Evolutionary conservation across 2,329 filamentous ascomycete genomes (phyloP).

Genomic region (Coniochaeta hoffmannii): DNA sequence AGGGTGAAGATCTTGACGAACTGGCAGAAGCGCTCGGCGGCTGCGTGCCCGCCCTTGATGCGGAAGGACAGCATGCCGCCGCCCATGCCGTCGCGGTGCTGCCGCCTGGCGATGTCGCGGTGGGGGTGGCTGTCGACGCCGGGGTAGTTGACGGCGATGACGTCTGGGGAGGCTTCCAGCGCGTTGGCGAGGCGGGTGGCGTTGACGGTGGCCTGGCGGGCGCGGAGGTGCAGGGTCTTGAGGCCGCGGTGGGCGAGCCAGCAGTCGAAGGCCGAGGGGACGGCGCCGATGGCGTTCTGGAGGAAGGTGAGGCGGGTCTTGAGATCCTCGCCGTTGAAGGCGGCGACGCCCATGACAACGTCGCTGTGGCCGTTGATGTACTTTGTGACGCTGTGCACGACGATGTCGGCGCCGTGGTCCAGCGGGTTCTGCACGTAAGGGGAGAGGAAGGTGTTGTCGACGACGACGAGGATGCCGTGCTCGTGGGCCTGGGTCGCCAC

Average conservation of each 20-base stretch:
- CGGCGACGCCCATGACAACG: conserved; percentile 94
- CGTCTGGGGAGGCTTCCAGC: conserved; percentile 72
- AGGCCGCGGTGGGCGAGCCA: conserved; percentile 97
- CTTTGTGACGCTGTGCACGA: conserved; percentile 95
- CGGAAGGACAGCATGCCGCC: conserved; percentile 98
- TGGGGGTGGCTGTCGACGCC: conserved; percentile 84
- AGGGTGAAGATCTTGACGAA: conserved; percentile 84
- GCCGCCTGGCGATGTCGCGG: conserved; percentile 73
- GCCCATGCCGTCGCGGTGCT: conserved; percentile 90
- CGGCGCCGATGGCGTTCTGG: conserved; percentile 94
- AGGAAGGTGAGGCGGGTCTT: conserved; percentile 76
- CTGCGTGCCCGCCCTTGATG: conserved; percentile 75
- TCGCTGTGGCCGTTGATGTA: conserved; percentile 98
- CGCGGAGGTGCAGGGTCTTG: conserved; percentile 93
- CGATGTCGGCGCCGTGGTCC: conserved; percentile 90
- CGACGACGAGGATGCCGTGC: conserved; percentile 89
- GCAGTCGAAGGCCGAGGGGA: conserved; percentile 91
- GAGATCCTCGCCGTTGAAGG: conserved; percentile 82
- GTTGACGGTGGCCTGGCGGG: conserved; percentile 75
- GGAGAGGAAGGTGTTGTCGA: conserved; percentile 97
- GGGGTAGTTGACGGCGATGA: conserved; percentile 91
- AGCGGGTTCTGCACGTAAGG: conserved; percentile 97
- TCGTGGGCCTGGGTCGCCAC: conserved; percentile 77
- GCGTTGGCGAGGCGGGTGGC: conserved; percentile 69
- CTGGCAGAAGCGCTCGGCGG: conserved; percentile 90